A percentile compares a stretch with the other conserved stretches of the same genome.
Conservation (phyloP, 2,329 filamentous ascomycete genomes). For the Trichoderma sp. region DNA sequence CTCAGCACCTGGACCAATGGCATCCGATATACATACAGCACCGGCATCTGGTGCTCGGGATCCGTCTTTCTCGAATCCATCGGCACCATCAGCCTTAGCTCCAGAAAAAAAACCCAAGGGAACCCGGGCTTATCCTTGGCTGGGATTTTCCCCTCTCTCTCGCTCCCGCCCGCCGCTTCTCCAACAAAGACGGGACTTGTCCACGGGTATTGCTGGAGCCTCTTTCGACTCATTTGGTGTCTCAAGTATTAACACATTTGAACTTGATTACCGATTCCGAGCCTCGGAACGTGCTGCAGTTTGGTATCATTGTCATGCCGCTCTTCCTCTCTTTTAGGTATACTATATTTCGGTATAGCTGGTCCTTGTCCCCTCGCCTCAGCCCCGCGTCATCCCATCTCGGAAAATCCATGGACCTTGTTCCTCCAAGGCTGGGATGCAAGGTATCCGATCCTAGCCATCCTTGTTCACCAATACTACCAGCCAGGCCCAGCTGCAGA, state of each 20-base stretch:
- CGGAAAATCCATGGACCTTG: slow-evolving; percentile 1
- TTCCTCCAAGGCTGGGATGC: not conserved
- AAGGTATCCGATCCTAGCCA: not conserved
- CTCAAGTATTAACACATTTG: not conserved
- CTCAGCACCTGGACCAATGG: not conserved
- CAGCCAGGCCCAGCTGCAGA: too few species aligned
- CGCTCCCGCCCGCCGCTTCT: not conserved
- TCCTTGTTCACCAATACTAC: not conserved
- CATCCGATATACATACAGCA: not conserved
- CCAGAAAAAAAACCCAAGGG: slow-evolving; percentile 1
- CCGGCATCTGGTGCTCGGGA: slow-evolving; percentile 3
- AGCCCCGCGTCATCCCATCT: not conserved
- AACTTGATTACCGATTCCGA: slow-evolving; percentile 6
- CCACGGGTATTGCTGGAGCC: slow-evolving; percentile 6
- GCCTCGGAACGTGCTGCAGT: not conserved
- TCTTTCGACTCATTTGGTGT: not conserved
- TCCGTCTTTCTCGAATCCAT: not conserved
- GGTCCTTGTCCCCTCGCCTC: not conserved
- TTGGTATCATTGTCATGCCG: too few species aligned
- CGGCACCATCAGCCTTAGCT: not conserved
- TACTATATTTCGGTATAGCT: not conserved
- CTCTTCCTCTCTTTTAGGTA: too few species aligned
- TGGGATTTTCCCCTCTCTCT: not conserved
- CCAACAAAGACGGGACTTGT: not conserved
- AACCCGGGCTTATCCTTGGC: slow-evolving; percentile 7